Evolutionary conservation across 495 filamentous ascomycete species (phyloP).

Genomic region (Xylaria cubensis): DNA sequence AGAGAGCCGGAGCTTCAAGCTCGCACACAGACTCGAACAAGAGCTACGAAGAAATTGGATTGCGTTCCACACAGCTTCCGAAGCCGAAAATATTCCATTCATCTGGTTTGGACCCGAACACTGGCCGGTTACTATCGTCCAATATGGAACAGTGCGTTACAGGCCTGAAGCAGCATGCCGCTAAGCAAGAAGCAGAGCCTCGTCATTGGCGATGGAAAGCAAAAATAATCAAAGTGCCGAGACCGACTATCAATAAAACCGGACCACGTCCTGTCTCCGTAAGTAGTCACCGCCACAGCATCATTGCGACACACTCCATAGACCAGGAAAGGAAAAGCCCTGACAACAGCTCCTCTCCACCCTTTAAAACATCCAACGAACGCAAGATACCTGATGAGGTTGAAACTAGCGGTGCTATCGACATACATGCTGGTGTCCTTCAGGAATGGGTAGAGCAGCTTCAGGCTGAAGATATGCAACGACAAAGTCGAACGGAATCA

Average conservation of each 20-base stretch:
- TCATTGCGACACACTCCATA: background rate
- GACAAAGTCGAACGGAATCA: constrained; percentile 22
- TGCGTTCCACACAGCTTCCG: background rate
- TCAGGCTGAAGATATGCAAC: constrained; percentile 33
- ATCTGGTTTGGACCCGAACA: constrained; percentile 9
- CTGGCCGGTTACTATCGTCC: background rate
- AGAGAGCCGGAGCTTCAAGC: constrained; percentile 31
- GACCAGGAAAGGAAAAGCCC: background rate
- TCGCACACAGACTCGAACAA: constrained; percentile 29
- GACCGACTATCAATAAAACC: background rate
- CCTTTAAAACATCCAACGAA: background rate
- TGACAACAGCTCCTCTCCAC: background rate
- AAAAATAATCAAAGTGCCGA: constrained; percentile 15
- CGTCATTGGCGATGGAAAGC: constrained; percentile 8
- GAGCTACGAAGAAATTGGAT: constrained; percentile 25
- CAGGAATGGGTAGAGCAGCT: constrained; percentile 42
- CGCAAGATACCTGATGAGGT: background rate
- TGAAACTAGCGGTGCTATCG: constrained; percentile 26
- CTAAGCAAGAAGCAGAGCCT: background rate
- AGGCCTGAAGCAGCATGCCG: background rate
- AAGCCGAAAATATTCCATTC: background rate
- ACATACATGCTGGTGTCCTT: constrained; percentile 37
- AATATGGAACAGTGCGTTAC: background rate
- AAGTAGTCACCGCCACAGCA: background rate
- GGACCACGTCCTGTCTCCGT: background rate